These are phyloP conservation scores for Boletus sp. DNA, from an alignment of 768 basidiomycete species.

Conservation along the genomic window DNA sequence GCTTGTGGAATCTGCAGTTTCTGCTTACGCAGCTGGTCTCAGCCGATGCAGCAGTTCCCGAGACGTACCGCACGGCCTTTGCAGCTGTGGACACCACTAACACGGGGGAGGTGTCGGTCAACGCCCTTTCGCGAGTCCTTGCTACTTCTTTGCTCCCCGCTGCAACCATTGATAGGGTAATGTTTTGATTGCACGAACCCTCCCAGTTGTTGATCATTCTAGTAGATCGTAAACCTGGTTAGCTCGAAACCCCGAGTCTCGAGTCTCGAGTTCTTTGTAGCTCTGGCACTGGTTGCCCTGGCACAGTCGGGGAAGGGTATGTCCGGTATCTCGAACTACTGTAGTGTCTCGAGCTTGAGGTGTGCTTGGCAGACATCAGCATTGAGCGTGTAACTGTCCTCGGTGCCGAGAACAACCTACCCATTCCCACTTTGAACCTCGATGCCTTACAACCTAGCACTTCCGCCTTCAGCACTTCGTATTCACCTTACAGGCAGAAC, in stretches of 20 bases:
- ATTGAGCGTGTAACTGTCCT: constrained; percentile 79
- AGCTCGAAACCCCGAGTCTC: constrained; percentile 79
- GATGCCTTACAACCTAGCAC: constrained; percentile 51
- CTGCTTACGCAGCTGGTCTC: constrained; percentile 14
- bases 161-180: constrained; percentile 77
- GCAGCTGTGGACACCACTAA: constrained; percentile 67
- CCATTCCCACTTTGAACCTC: constrained; percentile 70
- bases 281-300: constrained; percentile 81
- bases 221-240: constrained; percentile 86
- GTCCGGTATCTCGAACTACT: constrained; percentile 10
- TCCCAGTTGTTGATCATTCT: constrained; percentile 5
- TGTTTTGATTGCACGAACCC: not conserved
- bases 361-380: constrained; percentile 56
- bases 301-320: constrained; percentile 80
- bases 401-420: constrained; percentile 75
- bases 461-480: constrained; percentile 47
- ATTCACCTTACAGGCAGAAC: constrained; percentile 44
- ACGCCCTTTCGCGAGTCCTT: constrained; percentile 76
- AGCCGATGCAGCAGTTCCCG: constrained; percentile 82
- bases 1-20: not conserved
- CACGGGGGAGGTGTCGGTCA: constrained; percentile 79
- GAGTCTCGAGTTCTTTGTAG: constrained; percentile 89
- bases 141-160: constrained; percentile 78
- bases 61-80: constrained; percentile 73
- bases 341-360: not conserved